These are phyloP conservation scores for Myochromella boudieri DNA, from an alignment of 768 basidiomycete genomes.

Conservation along the genomic window DNA sequence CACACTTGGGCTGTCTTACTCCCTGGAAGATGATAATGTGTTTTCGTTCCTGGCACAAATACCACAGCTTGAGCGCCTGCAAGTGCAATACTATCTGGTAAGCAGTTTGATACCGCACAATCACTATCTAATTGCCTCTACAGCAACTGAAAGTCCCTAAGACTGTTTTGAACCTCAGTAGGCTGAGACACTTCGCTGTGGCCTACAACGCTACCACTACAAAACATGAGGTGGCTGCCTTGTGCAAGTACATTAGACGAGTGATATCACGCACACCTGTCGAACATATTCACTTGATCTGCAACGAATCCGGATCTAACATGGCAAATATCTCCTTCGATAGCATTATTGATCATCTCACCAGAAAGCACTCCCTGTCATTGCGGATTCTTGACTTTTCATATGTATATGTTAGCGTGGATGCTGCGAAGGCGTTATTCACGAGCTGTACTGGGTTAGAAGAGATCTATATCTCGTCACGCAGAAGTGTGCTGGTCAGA, in stretches of 20 bases:
- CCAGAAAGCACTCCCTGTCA: conserved; percentile 25
- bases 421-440: conserved; percentile 27
- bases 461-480: conserved; percentile 30
- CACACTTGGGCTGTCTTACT: conserved; percentile 58
- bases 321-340: conserved; percentile 26
- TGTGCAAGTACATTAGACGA: conserved; percentile 37
- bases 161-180: conserved; percentile 17
- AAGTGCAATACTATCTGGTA: conserved; percentile 54
- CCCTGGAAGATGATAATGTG: conserved; percentile 52
- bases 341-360: conserved; percentile 33
- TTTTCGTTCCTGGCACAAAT: conserved; percentile 46
- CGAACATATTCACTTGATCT: conserved; percentile 26
- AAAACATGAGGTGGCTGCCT: conserved; percentile 19
- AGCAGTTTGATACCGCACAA: conserved; percentile 19
- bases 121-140: not conserved
- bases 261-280: conserved; percentile 31
- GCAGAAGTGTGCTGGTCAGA: conserved; percentile 32
- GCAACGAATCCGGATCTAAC: conserved; percentile 20
- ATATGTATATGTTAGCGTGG: conserved; percentile 15
- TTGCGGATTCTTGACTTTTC: conserved; percentile 26
- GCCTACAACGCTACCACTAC: conserved; percentile 19
- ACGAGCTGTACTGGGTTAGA: conserved; percentile 32
- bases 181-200: conserved; percentile 32
- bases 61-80: conserved; percentile 34
- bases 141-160: conserved; percentile 44